These are phyloP conservation scores for Coelastrella sp. DNA, from an alignment of 139 green algal species.

Conservation along the genomic window DNA sequence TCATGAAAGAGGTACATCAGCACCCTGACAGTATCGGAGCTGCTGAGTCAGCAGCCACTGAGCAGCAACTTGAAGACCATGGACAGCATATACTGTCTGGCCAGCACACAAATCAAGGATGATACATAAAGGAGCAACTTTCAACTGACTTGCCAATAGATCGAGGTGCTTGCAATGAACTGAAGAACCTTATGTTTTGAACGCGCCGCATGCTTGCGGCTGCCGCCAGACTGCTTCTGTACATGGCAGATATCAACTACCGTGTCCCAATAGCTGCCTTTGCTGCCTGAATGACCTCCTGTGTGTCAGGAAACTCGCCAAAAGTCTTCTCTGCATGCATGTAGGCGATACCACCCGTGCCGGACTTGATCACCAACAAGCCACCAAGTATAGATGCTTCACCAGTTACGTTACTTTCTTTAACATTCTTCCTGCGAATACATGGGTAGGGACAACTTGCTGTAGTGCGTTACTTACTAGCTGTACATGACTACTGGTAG, in stretches of 20 bases:
- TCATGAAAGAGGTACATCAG: no score
- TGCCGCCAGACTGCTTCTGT: no score
- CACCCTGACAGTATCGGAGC: no score
- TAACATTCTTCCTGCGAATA: slow-evolving; percentile 24
- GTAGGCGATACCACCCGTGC: slow-evolving; percentile 4
- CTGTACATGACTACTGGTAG: background rate
- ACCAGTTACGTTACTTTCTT: slow-evolving; percentile 46
- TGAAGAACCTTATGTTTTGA: no score
- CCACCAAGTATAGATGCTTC: slow-evolving; percentile 49
- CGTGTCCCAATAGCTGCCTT: background rate
- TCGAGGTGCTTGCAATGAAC: no score
- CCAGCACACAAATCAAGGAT: no score
- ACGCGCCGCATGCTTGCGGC: no score
- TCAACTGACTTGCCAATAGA: no score
- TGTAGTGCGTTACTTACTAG: background rate
- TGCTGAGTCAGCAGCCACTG: no score
- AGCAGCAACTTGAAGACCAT: no score
- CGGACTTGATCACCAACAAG: slow-evolving; percentile 40
- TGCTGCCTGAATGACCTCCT: slow-evolving; percentile 45
- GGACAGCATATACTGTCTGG: no score
- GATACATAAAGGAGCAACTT: no score
- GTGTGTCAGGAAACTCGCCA: slow-evolving; percentile 29
- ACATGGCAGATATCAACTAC: background rate
- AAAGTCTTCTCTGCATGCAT: slow-evolving; percentile 50
- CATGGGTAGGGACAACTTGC: background rate